Conservation (phyloP, 140 eudicot genomes). For the Ambrosia hybrid region DNA sequence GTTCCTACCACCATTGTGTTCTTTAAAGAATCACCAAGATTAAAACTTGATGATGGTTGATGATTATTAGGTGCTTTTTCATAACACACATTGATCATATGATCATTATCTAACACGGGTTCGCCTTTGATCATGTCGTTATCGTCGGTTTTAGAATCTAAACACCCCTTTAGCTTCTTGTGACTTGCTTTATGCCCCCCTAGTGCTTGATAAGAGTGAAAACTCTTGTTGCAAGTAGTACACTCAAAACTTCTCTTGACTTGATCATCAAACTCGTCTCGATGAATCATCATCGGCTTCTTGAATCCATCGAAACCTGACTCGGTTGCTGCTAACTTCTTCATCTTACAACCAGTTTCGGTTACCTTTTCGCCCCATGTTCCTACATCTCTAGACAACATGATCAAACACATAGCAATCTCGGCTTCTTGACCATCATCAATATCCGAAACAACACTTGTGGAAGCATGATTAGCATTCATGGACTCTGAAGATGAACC, state of each 20-base stretch:
- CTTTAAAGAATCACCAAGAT: slow-evolving; percentile 41
- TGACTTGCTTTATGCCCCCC: slow-evolving; percentile 97
- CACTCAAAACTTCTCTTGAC: slow-evolving; percentile 57
- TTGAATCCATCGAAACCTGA: slow-evolving; percentile 3
- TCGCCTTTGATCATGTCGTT: slow-evolving; percentile 29
- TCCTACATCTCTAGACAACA: slow-evolving; percentile 65
- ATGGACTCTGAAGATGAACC: slow-evolving; percentile 44
- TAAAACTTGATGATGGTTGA: slow-evolving; percentile 25
- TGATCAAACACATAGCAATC: slow-evolving; percentile 76
- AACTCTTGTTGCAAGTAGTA: slow-evolving; percentile 65
- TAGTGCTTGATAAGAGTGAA: slow-evolving; percentile 87
- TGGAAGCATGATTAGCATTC: slow-evolving; percentile 43
- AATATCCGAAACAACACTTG: slow-evolving; percentile 56
- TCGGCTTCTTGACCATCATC: slow-evolving; percentile 67
- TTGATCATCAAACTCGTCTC: slow-evolving; percentile 28
- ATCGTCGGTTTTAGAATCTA: slow-evolving; percentile 31
- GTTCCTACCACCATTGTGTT: slow-evolving; percentile 40
- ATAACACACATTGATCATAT: slow-evolving; percentile 15
- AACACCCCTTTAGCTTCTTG: slow-evolving; percentile 65
- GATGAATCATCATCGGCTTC: slow-evolving; percentile 25
- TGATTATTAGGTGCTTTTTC: slow-evolving; percentile 26
- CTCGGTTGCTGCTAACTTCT: slow-evolving; percentile 17
- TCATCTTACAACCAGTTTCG: slow-evolving; percentile 16
- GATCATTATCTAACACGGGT: slow-evolving; percentile 35
- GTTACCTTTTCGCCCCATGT: slow-evolving; percentile 35